Evolutionary conservation across 495 filamentous ascomycete species (phyloP).

Genomic region (Durotheca rogersii): DNA sequence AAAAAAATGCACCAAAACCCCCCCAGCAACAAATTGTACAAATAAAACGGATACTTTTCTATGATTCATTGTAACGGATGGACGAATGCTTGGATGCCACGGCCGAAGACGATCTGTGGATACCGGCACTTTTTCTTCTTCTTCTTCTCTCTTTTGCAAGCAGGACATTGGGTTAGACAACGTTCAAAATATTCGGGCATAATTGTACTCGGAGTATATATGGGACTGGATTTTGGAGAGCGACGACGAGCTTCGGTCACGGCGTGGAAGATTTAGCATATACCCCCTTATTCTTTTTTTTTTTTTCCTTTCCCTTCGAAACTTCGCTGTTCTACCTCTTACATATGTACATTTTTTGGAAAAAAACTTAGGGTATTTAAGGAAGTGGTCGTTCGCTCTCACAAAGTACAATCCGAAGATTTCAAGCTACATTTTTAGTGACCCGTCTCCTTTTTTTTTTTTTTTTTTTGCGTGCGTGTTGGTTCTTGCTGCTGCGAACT

Average conservation of each 20-base stretch:
- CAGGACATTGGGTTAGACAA: conserved; percentile 27
- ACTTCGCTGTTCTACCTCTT: conserved; percentile 16
- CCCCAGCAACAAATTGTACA: no score
- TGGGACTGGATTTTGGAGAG: conserved; percentile 19
- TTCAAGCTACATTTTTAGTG: no score
- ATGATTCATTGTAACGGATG: conserved; percentile 20
- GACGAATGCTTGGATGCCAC: conserved; percentile 17
- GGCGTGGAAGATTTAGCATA: conserved; percentile 33
- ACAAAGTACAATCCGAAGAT: no score
- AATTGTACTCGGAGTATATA: conserved; percentile 29
- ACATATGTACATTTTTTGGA: conserved; percentile 24
- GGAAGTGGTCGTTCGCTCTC: conserved; percentile 3
- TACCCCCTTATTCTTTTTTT: conserved; percentile 24
- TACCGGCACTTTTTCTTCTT: conserved; percentile 12
- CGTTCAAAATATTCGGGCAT: conserved; percentile 30
- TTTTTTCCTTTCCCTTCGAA: conserved; percentile 18
- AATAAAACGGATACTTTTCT: conserved; percentile 9
- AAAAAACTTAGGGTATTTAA: conserved; percentile 16
- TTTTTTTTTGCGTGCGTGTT: no score
- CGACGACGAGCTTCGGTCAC: conserved; percentile 22
- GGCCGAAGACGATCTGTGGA: conserved; percentile 10
- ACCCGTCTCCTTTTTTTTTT: no score
- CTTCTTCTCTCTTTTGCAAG: no score
- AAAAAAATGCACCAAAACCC: no score
- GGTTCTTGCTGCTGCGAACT: no score